These are phyloP conservation scores for Cyberlindnera mrakii DNA, from an alignment of 805 yeast species.

Conservation along the genomic window DNA sequence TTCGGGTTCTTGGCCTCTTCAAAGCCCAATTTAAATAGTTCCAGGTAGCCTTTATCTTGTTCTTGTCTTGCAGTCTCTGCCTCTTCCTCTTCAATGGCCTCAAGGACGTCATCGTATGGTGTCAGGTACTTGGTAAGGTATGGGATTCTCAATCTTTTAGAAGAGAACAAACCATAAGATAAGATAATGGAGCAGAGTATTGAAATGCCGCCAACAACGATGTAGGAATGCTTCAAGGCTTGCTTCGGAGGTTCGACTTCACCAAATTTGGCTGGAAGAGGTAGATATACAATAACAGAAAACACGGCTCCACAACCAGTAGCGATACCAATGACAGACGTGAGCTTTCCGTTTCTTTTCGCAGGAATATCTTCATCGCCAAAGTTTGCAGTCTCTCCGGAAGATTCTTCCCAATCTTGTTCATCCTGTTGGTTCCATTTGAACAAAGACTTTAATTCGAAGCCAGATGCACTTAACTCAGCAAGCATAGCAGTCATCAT, in stretches of 20 bases:
- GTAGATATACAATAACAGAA: constrained; percentile 47
- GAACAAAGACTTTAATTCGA: constrained; percentile 21
- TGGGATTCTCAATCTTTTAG: constrained; percentile 26
- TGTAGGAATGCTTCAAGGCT: constrained; percentile 44
- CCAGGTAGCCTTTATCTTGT: constrained; percentile 27
- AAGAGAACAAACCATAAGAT: constrained; percentile 40
- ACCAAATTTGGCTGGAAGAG: constrained; percentile 50
- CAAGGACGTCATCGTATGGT: constrained; percentile 28
- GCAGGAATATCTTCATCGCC: constrained; percentile 7
- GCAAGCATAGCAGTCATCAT: constrained; percentile 58
- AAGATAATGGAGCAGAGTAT: constrained; percentile 34
- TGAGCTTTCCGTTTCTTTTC: constrained; percentile 44
- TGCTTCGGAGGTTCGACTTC: constrained; percentile 32
- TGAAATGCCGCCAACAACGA: constrained; percentile 39
- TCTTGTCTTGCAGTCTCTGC: constrained; percentile 9
- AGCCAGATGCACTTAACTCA: constrained; percentile 45
- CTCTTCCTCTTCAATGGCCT: constrained; percentile 26
- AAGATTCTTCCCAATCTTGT: not conserved
- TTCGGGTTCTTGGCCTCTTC: constrained; percentile 40
- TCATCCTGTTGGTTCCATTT: constrained; percentile 9
- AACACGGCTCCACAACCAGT: constrained; percentile 66
- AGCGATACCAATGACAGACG: constrained; percentile 56
- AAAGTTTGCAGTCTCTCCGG: constrained; percentile 6
- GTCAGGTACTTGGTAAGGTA: constrained; percentile 17
- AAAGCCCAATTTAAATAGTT: constrained; percentile 42